Evolutionary conservation across 371 early-diverging fungal species (phyloP), one percentile per base, ranked within the genome.

Genomic region (Mortierella sp.): DNA sequence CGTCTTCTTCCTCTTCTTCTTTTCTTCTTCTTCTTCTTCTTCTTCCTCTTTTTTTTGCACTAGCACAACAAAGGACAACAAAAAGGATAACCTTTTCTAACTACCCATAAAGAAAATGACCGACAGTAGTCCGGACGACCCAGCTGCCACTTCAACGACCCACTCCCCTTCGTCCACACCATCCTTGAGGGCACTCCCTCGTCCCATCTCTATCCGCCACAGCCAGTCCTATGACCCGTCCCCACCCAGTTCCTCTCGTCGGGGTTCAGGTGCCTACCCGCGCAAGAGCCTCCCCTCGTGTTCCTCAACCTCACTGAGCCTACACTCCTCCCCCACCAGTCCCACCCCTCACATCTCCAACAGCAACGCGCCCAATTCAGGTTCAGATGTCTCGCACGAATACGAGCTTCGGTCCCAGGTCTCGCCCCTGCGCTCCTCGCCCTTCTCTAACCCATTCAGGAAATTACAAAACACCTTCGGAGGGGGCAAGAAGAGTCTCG

Each of bases 381-480:
- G 31, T 0, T 43, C 48, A 16, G 47, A 41, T 37, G 48, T 64
- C 37, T 64, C 65, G 4, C 70, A 72, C 22, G 71, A 72, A 37
- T 39, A 65, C 13, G 72, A 58, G 4, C 68, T 43, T 4, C 70
- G 70, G 34, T 39, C 72, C 40, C 48, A 45, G 31, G 24, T 43
- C 64, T 58, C 45, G 37, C 61, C 72, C 53, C 22, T 53, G 29
- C 70, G 73, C 41, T 52, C 80, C 39, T 69, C 74, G 9, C 67
- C 70, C 40, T 79, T 79, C 73, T 69, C 84, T 9, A 83, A 79
- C 50, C 75, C 79, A 7, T 74, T 79, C 76, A 83, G 73, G 64
- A 79, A 75, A 52, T 44, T 76, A 2, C 79, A 79, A 34, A 83
- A 39, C 61, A 58, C 79, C 0, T 76, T 83, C 41, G 74, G 70